Conservation (phyloP, 2,329 filamentous ascomycete genomes). For the Myriosclerotinia scirpicola region DNA sequence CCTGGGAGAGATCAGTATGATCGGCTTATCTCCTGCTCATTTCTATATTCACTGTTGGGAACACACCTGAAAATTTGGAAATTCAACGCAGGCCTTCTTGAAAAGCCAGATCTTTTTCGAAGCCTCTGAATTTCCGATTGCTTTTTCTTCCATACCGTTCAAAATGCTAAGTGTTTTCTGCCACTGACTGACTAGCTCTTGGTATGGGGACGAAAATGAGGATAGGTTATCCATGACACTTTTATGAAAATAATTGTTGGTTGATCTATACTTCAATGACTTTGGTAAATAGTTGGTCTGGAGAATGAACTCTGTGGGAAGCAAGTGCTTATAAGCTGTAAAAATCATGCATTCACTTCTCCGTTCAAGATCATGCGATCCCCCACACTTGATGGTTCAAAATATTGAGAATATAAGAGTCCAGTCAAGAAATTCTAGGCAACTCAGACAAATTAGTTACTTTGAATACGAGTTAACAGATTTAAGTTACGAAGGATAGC, state of each 20-base stretch:
- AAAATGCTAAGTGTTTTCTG: not conserved
- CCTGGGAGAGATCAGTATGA: not conserved
- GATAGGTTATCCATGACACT: not conserved
- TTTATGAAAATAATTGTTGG: not conserved
- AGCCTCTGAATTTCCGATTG: not conserved
- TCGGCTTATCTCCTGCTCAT: not conserved
- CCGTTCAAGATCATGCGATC: not conserved
- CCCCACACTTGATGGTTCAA: not conserved
- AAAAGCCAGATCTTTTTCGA: not conserved
- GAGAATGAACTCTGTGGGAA: not conserved
- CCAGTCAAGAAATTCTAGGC: not conserved
- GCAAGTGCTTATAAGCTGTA: not conserved
- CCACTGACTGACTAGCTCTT: not conserved
- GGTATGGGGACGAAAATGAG: not conserved
- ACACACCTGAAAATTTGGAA: slow-evolving; percentile 4
- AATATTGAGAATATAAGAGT: not conserved
- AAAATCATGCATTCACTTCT: not conserved
- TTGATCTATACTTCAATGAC: fast-evolving
- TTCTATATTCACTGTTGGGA: not conserved
- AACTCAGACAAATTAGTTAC: not conserved
- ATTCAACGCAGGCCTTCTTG: not conserved
- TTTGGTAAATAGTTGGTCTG: fast-evolving
- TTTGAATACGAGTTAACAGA: not conserved
- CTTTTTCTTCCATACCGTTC: not conserved
- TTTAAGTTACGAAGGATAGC: not conserved